Evolutionary conservation across 169 alveolate genomes (phyloP).

Genomic region (Hepatocystis sp.): DNA sequence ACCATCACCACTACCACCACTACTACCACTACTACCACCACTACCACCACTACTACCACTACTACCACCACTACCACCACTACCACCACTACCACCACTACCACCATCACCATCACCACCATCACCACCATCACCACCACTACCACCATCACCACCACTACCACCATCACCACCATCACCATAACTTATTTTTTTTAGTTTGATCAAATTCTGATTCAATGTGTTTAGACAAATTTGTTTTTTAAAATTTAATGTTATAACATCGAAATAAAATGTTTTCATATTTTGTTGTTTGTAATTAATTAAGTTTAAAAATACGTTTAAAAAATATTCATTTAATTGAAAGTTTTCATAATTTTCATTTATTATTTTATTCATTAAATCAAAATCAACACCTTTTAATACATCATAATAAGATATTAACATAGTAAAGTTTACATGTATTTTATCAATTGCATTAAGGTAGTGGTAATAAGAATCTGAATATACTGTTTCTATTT

Average conservation of each 20-base stretch:
- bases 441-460: constrained; percentile 4
- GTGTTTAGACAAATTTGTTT: constrained; percentile 12
- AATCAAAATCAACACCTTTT: constrained; percentile 39
- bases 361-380: constrained; percentile 8
- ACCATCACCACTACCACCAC: no score
- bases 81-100: no score
- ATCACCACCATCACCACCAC: no score
- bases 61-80: no score
- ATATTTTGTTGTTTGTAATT: constrained; percentile 18
- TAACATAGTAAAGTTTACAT: background rate
- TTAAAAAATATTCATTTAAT: constrained; percentile 34
- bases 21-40: no score
- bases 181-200: background rate
- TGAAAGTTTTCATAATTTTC: constrained; percentile 35
- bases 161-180: background rate
- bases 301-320: constrained; percentile 13
- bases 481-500: constrained; percentile 5
- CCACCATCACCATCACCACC: no score
- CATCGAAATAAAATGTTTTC: constrained; percentile 28
- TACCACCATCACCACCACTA: no score
- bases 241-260: constrained; percentile 37
- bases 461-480: constrained; percentile 43
- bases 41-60: no score
- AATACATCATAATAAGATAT: constrained; percentile 39
- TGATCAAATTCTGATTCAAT: constrained; percentile 13